These are phyloP conservation scores for Trypanosoma lewisi DNA, from an alignment of 208 protist species.

Conservation along the genomic window DNA sequence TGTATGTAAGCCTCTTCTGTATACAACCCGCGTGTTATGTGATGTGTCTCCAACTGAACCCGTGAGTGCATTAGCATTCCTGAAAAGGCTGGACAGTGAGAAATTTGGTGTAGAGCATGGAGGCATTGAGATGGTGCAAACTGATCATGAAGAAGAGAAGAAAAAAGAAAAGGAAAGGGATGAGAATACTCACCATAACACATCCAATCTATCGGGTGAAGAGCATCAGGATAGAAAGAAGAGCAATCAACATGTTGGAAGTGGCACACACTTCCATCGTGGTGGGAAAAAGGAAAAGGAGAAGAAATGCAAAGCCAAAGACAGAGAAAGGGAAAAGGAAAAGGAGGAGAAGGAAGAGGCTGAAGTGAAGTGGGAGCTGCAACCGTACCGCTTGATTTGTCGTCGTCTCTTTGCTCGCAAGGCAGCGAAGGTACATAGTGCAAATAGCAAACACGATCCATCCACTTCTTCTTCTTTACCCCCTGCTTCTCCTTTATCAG, in stretches of 20 bases:
- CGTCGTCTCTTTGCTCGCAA: constrained; percentile 4
- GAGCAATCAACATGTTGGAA: too few relatives aligned
- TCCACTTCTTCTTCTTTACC: not conserved
- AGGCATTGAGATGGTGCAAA: not conserved
- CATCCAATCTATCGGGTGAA: not conserved
- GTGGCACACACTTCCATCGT: too few relatives aligned
- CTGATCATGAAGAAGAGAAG: not conserved
- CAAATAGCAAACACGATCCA: not conserved
- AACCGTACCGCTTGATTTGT: not conserved
- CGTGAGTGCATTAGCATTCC: constrained; percentile 9
- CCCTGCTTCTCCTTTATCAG: constrained; percentile 22
- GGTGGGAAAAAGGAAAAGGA: too few relatives aligned
- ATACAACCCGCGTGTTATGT: constrained; percentile 44
- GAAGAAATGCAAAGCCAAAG: too few relatives aligned
- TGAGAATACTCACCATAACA: not conserved
- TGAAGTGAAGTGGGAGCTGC: not conserved
- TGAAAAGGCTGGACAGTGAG: not conserved
- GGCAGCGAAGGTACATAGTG: not conserved
- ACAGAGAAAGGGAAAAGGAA: too few relatives aligned
- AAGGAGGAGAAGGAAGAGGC: not conserved
- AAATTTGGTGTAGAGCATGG: not conserved
- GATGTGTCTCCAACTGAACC: constrained; percentile 50
- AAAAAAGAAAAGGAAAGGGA: not conserved
- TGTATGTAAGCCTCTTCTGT: constrained; percentile 71
- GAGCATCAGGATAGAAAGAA: not conserved